Base-by-base conservation (phyloP, 108 stramenopile genomes). In the Mayamaea pseudoterrestris region DNA sequence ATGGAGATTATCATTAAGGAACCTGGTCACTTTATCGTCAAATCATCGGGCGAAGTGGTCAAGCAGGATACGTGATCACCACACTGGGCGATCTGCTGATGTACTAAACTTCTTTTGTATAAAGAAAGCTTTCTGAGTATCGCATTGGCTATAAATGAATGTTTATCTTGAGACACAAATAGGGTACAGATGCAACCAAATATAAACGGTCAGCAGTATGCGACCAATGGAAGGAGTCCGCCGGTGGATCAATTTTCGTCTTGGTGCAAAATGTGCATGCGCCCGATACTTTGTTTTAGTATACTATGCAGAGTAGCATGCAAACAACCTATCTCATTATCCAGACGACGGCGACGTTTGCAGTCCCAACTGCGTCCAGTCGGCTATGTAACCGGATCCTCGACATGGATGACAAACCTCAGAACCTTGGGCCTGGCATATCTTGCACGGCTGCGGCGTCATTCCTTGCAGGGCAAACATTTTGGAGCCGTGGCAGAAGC, bases 11-110 rank as follows among this genome's bases (percentile, higher is more conserved):
- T 69, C n/a, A 65, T 92, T 12, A 58, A 66, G 41, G 89, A 86
- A 39, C 82, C 84, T 20, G 90, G 84, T 30, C 61, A 80, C 35
- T 87, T 75, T 56, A 58, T 73, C 31, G 64, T 83, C 44, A 76
- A 71, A 18, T 49, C 63, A 24, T 74, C 79, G 40, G 90, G 90
- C 0, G 53, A 67, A 24, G 64, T 82, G 12, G 59, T 67, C 32
- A 74, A 55, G 47, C 36, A 18, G 35, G 50, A 39, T 39, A n/a
- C n/a, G n/a, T n/a, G n/a, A n/a, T n/a, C n/a, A n/a, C n/a, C n/a
- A n/a, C n/a, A n/a, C n/a, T n/a, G n/a, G n/a, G n/a, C n/a, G n/a
- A n/a, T n/a, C n/a, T n/a, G n/a, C n/a, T n/a, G n/a, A n/a, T 39
- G 37, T 18, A 39, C 20, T 39, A 4, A 14, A 39, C 37, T 5